Conservation (phyloP, 345 rosid species). For the sweet orange (Citrus sinensis) region DNA sequence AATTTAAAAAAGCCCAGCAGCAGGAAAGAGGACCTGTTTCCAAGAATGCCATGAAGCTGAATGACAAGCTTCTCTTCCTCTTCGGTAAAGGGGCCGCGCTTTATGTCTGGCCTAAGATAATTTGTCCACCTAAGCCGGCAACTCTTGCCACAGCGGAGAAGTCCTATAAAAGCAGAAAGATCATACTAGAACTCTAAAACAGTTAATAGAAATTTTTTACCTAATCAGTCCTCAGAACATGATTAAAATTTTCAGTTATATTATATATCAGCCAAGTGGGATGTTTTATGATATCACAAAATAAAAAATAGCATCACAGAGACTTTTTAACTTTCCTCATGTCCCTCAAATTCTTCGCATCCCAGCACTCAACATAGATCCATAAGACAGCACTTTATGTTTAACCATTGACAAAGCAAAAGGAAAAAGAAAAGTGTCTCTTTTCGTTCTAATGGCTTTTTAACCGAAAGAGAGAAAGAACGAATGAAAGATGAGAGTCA, state of each 20-base stretch:
- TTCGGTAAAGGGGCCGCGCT: slow-evolving; percentile 78
- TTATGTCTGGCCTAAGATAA: slow-evolving; percentile 93
- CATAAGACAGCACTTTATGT: too few relatives aligned
- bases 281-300: too few relatives aligned
- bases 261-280: too few relatives aligned
- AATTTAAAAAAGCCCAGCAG: too few relatives aligned
- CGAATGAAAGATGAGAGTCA: neutral
- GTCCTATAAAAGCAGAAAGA: slow-evolving; percentile 38
- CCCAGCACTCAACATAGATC: neutral
- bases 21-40: slow-evolving; percentile 62
- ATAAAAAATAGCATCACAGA: too few relatives aligned
- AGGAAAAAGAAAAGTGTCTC: too few relatives aligned
- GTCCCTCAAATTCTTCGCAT: neutral
- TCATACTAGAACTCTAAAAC: neutral
- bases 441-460: too few relatives aligned
- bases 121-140: slow-evolving; percentile 98
- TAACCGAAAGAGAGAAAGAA: neutral
- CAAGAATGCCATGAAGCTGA: slow-evolving; percentile 93
- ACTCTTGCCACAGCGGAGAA: slow-evolving; percentile 95
- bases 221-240: too few relatives aligned
- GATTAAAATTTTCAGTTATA: too few relatives aligned
- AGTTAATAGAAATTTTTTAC: too few relatives aligned
- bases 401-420: too few relatives aligned
- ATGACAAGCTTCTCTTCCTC: slow-evolving; percentile 94
- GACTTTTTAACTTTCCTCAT: neutral